Evolutionary conservation across 2,329 filamentous ascomycete species (phyloP).

Genomic region (Parastagonospora avenae): DNA sequence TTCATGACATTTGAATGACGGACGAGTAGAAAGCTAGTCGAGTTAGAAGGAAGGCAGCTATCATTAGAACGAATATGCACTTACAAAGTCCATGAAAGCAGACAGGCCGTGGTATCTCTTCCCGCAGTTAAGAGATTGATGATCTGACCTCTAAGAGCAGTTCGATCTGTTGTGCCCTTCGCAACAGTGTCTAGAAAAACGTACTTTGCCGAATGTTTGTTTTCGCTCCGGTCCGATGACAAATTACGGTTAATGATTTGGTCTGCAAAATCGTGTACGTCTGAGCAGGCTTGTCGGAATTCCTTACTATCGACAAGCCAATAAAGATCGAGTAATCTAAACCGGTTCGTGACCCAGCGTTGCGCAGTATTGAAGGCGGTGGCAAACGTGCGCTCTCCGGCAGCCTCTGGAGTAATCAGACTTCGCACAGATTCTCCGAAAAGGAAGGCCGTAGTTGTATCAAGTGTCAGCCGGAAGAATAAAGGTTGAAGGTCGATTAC

Average conservation of each 20-base stretch:
- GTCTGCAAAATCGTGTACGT: conserved; percentile 44
- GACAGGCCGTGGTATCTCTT: conserved; percentile 38
- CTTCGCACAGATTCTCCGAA: conserved; percentile 59
- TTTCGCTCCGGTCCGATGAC: conserved; percentile 24
- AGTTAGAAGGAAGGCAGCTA: neutral
- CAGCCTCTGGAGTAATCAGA: conserved; percentile 21
- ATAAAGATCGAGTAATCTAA: conserved; percentile 47
- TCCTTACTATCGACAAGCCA: conserved; percentile 50
- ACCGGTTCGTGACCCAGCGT: conserved; percentile 41
- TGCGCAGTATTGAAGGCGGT: conserved; percentile 48
- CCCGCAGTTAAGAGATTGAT: conserved; percentile 47
- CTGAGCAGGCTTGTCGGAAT: conserved; percentile 21
- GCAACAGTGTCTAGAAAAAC: conserved; percentile 46
- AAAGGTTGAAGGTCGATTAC: no score
- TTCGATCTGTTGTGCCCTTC: conserved; percentile 44
- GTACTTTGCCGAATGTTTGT: conserved; percentile 37
- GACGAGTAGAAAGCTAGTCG: conserved; percentile 30
- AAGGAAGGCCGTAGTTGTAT: conserved; percentile 70
- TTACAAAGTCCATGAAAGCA: conserved; percentile 33
- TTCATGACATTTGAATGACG: conserved; percentile 41
- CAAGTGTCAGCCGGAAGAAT: no score
- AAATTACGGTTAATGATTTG: conserved; percentile 54
- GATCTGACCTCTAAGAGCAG: conserved; percentile 46
- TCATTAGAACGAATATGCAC: neutral
- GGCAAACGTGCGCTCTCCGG: conserved; percentile 37